phyloP scores from a whole-genome alignment of 805 yeast species.

The Myxozyma geophila region DNA sequence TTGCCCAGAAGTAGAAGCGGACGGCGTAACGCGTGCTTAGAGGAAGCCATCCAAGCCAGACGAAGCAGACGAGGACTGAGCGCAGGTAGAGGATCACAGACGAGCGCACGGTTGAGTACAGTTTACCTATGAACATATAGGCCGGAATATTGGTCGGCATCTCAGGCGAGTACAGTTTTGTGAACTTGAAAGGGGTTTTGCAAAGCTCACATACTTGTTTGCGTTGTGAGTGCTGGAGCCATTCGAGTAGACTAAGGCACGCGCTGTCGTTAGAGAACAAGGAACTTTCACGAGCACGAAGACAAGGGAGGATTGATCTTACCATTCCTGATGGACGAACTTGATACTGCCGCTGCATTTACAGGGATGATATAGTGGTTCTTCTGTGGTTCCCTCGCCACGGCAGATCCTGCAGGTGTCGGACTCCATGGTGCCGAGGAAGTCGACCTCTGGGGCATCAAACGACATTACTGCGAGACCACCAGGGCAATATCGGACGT shows the following conservation, averaged over 20 bases:
- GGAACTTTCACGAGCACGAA: neutral
- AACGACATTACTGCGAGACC: constrained; percentile 6
- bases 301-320: constrained; percentile 13
- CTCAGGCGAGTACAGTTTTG: constrained; percentile 62
- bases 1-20: constrained; percentile 36
- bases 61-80: constrained; percentile 29
- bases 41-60: constrained; percentile 43
- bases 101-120: constrained; percentile 39
- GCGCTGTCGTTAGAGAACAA: neutral
- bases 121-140: constrained; percentile 51
- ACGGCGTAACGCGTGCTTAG: constrained; percentile 36
- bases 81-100: constrained; percentile 36
- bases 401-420: constrained; percentile 89
- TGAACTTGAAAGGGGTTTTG: constrained; percentile 70
- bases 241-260: constrained; percentile 59
- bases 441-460: constrained; percentile 2
- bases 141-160: constrained; percentile 71
- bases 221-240: constrained; percentile 75
- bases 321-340: constrained; percentile 90
- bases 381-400: constrained; percentile 78
- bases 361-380: constrained; percentile 90
- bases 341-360: constrained; percentile 91
- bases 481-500: neutral
- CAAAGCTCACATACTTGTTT: constrained; percentile 85
- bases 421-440: constrained; percentile 11